A percentile compares a stretch with the other conserved stretches of the same genome.
These are phyloP conservation scores for Blastomyces percursus DNA, from an alignment of 2,329 filamentous ascomycete species.

Conservation along the genomic window DNA sequence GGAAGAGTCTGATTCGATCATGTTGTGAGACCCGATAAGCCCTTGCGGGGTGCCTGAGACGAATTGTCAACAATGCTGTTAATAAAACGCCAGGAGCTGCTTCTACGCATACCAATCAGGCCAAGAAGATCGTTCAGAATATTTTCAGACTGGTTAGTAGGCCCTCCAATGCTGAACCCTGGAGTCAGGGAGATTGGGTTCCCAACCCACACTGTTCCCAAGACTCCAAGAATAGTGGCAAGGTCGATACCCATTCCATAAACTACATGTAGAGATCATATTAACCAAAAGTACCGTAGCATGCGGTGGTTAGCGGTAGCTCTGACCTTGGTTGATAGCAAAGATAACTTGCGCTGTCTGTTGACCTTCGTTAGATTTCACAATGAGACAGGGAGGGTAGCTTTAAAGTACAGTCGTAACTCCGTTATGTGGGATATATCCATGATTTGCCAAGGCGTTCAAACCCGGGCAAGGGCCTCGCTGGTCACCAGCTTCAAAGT, in stretches of 20 bases:
- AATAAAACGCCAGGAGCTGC: neutral
- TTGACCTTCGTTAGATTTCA: neutral
- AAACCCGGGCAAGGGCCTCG: conserved; percentile 34
- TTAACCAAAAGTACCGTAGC: conserved; percentile 3
- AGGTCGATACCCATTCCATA: conserved; percentile 41
- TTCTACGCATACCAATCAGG: conserved; percentile 27
- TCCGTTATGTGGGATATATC: conserved; percentile 33
- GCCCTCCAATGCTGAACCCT: conserved; percentile 45
- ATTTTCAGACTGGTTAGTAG: conserved; percentile 29
- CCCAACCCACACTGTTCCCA: conserved; percentile 41
- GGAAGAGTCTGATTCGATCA: conserved; percentile 45
- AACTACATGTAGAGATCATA: conserved; percentile 21
- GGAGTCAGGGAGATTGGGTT: conserved; percentile 41
- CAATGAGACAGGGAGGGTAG: neutral
- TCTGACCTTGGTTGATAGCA: conserved; percentile 27
- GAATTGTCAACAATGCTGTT: conserved; percentile 5
- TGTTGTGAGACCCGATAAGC: conserved; percentile 44
- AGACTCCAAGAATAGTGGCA: conserved; percentile 32
- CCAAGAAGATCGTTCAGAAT: conserved; percentile 36
- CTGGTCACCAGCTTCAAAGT: conserved; percentile 27
- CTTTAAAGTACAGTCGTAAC: conserved; percentile 21
- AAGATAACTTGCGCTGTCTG: conserved; percentile 26
- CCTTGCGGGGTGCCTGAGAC: conserved; percentile 35
- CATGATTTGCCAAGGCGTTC: conserved; percentile 36
- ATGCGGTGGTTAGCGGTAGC: neutral